Evolutionary conservation across 2,329 filamentous ascomycete species (phyloP), one percentile per base, ranked within the genome.

Genomic region (Lachnellula occidentalis): DNA sequence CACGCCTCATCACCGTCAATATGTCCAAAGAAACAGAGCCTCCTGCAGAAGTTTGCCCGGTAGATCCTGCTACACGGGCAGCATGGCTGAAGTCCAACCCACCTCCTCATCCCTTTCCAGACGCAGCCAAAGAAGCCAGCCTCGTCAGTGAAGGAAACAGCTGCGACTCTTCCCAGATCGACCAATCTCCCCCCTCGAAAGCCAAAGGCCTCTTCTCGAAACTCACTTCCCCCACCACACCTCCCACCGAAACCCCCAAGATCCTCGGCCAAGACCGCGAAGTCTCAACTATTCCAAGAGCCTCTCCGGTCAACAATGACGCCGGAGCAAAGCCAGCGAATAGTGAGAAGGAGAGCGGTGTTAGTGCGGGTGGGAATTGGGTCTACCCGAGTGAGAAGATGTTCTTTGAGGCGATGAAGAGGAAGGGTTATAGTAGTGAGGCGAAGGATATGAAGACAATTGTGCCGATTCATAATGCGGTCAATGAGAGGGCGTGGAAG

Each of bases 361-460:
- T 90, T 65, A 75, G 78, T 49, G 69, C 74, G 37, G 82, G 82
- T 0, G 92, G 92, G 0, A 96, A 96, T 71, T 99, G 94, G 94
- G 86, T 99, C 58, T 99, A 99, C 72, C 94, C 94, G 0, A 94
- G 88, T 0, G 92, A 97, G 71, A 87, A 89, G 68, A 95, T 96
- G 85, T 99, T 99, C 78, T 97, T 97, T 74, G 89, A 95, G 47
- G 94, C 94, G 45, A 92, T 99, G 84, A 84, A 87, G 76, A 86
- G 92, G 69, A 99, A 99, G 53, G 87, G 86, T 43, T 86, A 91
- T 74, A 82, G 85, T 57, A 85, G 81, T 31, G 75, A 78, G 14
- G 82, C 81, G 0, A 76, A 79, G 5, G 91, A 96, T 72, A 96
- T 96, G 86, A 86, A 82, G 66, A 88, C 88, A 34, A 92, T 97